phyloP scores from a whole-genome alignment of 306 rosid species.

The Glycine soja region DNA sequence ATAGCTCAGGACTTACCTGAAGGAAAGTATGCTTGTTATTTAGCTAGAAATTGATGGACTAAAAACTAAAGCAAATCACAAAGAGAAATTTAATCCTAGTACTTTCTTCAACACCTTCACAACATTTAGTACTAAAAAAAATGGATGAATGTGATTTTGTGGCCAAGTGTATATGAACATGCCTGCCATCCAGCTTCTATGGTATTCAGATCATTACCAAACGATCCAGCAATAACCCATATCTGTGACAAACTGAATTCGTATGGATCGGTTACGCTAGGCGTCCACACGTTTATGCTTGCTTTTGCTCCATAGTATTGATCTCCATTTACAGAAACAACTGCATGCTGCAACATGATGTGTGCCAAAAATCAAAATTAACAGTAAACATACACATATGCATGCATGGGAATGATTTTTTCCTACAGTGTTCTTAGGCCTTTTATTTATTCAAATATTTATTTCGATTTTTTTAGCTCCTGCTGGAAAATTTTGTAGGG shows the following conservation, averaged over 20 bases:
- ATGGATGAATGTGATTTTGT: slow-evolving; percentile 16
- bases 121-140: background rate
- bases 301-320: slow-evolving; percentile 98
- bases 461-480: background rate
- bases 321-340: slow-evolving; percentile 90
- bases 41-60: slow-evolving; percentile 10
- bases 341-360: slow-evolving; percentile 81
- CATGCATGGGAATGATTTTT: slow-evolving; percentile 10
- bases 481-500: background rate
- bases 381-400: background rate
- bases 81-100: slow-evolving; percentile 21
- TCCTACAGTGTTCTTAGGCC: background rate
- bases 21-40: background rate
- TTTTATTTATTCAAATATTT: background rate
- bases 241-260: slow-evolving; percentile 97
- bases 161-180: slow-evolving; percentile 34
- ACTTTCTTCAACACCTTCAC: slow-evolving; percentile 1
- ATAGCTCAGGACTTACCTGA: slow-evolving; percentile 97
- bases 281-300: slow-evolving; percentile 87
- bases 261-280: slow-evolving; percentile 72
- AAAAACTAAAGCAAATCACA: background rate
- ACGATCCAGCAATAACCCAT: slow-evolving; percentile 96
- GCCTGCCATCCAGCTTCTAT: slow-evolving; percentile 99
- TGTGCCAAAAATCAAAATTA: background rate
- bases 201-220: slow-evolving; percentile 89